Conservation (phyloP, 2,329 filamentous ascomycete genomes). For the Hypoxylon sp. region DNA sequence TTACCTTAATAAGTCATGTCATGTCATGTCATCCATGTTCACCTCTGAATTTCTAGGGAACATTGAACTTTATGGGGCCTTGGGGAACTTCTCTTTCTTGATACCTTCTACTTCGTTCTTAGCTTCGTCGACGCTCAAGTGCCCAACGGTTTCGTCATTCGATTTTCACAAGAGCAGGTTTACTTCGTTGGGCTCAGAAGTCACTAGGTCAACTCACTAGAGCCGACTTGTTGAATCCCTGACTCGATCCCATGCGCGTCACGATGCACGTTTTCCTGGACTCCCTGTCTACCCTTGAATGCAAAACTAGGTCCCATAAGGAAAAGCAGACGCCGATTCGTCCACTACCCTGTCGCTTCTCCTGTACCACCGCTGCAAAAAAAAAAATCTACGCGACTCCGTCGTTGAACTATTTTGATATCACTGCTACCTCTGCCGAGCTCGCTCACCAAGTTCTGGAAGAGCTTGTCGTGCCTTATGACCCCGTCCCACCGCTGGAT, state of each 20-base stretch:
- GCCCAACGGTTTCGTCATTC: conserved; percentile 29
- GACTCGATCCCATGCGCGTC: conserved; percentile 44
- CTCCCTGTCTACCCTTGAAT: conserved; percentile 38
- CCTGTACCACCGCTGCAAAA: conserved; percentile 32
- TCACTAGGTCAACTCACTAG: conserved; percentile 7
- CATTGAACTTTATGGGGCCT: no score
- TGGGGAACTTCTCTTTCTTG: conserved; percentile 1
- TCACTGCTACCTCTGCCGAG: conserved; percentile 31
- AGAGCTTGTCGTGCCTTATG: conserved; percentile 36
- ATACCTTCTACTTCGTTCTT: conserved; percentile 29
- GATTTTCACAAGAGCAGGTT: conserved; percentile 16
- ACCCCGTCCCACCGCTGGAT: conserved; percentile 28
- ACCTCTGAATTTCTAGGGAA: not conserved
- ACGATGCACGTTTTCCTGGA: conserved; percentile 38
- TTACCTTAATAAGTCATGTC: conserved; percentile 7
- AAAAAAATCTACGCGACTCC: conserved; percentile 33
- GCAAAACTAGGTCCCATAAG: conserved; percentile 38
- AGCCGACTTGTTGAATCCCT: conserved; percentile 27
- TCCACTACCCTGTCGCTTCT: conserved; percentile 35
- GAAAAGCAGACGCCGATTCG: conserved; percentile 38
- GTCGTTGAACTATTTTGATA: conserved; percentile 32
- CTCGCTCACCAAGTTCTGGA: conserved; percentile 34
- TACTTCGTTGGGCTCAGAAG: conserved; percentile 34
- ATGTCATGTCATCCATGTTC: not conserved
- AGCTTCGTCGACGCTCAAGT: conserved; percentile 16